Conservation (phyloP, 2,329 filamentous ascomycete genomes). For the Aspergillus pseudonomiae region DNA sequence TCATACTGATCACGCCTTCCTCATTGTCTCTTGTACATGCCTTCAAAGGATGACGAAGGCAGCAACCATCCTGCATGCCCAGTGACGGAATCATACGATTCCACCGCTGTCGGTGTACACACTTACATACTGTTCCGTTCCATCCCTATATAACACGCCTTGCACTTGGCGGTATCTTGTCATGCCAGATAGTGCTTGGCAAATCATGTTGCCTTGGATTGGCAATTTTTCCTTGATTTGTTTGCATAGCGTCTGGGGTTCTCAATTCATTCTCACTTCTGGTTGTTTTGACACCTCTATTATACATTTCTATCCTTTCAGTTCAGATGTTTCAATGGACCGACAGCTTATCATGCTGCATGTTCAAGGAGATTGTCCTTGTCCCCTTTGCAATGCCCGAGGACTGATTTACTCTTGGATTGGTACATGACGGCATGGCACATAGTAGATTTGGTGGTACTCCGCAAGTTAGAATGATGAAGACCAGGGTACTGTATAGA, state of each 20-base stretch:
- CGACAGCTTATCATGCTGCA: conserved; percentile 10
- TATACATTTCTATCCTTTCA: conserved; percentile 17
- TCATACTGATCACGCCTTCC: conserved; percentile 29
- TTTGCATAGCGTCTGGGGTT: conserved; percentile 45
- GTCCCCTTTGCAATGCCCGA: neutral
- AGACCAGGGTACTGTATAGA: neutral
- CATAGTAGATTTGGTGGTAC: neutral
- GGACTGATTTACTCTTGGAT: neutral
- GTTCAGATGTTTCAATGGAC: conserved; percentile 7
- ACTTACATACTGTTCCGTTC: conserved; percentile 13
- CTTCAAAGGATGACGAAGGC: conserved; percentile 6
- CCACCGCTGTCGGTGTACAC: conserved; percentile 12
- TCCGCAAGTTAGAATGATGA: neutral
- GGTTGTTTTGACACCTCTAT: conserved; percentile 6
- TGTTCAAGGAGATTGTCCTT: neutral
- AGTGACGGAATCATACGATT: conserved; percentile 11
- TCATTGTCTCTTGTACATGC: conserved; percentile 7
- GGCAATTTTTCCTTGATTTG: conserved; percentile 31
- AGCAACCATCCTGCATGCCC: conserved; percentile 8
- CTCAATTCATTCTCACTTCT: conserved; percentile 23
- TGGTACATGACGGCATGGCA: neutral
- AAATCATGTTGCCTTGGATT: conserved; percentile 21
- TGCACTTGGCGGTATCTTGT: conserved; percentile 12
- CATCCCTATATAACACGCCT: conserved; percentile 24
- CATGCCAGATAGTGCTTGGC: conserved; percentile 17